Evolutionary conservation across 1,284 basidiomycete species (phyloP).

Genomic region (Agroathelia rolfsii): DNA sequence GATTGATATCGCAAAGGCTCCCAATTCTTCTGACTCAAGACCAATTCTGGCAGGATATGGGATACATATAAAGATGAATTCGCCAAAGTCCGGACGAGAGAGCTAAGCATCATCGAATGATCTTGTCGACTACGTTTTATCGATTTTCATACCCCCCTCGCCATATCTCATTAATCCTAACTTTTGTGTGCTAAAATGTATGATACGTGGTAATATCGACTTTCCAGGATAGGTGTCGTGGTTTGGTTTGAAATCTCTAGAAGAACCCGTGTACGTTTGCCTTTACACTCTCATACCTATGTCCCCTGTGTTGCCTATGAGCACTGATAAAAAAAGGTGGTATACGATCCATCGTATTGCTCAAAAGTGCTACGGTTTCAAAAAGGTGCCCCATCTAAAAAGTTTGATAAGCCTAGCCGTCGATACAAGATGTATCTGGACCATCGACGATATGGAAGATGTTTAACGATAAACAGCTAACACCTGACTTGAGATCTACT

Average conservation of each 20-base stretch:
- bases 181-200: constrained; percentile 13
- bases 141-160: not conserved
- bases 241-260: not conserved
- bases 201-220: constrained; percentile 22
- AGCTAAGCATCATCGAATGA: constrained; percentile 68
- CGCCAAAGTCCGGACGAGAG: constrained; percentile 62
- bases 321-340: too few species aligned
- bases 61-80: constrained; percentile 87
- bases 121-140: constrained; percentile 2
- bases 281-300: constrained; percentile 5
- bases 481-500: too few species aligned
- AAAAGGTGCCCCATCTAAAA: too few species aligned
- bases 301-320: not conserved
- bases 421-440: too few species aligned
- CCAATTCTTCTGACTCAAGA: constrained; percentile 5
- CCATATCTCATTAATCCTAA: not conserved
- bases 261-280: constrained; percentile 6
- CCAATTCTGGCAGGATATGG: constrained; percentile 66
- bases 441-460: too few species aligned
- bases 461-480: too few species aligned
- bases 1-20: constrained; percentile 1
- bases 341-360: too few species aligned
- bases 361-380: too few species aligned
- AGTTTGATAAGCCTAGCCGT: too few species aligned
- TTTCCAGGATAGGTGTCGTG: constrained; percentile 17